Evolutionary conservation across 495 filamentous ascomycete genomes (phyloP), one percentile per base, ranked within the genome.

Genomic region (Evernia prunastri): DNA sequence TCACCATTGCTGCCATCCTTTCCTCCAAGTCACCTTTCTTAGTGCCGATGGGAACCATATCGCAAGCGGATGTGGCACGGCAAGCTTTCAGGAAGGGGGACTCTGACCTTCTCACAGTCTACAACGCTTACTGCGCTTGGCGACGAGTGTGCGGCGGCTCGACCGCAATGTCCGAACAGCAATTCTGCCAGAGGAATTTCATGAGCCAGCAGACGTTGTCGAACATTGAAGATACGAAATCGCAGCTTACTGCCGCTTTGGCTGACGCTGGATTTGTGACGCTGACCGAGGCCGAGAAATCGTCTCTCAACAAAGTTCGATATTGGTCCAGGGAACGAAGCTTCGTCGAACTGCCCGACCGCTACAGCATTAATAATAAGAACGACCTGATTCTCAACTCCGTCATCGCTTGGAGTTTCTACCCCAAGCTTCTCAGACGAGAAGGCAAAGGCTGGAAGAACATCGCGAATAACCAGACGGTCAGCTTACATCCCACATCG

Each of bases 1-100:
- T 97, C 63, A 97, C 91, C 20, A 89, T 96, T 63, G 94, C 94
- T 3, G 93, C 94, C 3, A 90, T 96, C 51, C 73, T 98, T 18
- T 95, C 92, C 2, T 95, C 92, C 23, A 98, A 97, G 73, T 96
- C 92, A 1, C 94, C 93, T 0, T 98, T 98, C 70, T 80, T 89
- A 4, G 87, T 88, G 27, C 86, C 92, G 0, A 88, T 96, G 71
- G 91, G 90, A 1, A 87, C 90, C 20, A 86, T 87, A 57, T 80
- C 81, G 23, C 90, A 94, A 69, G 91, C 92, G 27, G 89, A 97
- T 64, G 77, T 81, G 11, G 88, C 89, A 6, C 80, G 90, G 18
- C 77, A 87, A 20, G 86, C 83, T 3, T 97, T 96, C 78, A 89
- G 86, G 67, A 62, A 63, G 82, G 89, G 90, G 42, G 89, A 95